A percentile compares a stretch with the other conserved stretches of the same genome.
Evolutionary conservation across 176 grass and related monocot species (phyloP).

Genomic region (Cenchrus americanus): DNA sequence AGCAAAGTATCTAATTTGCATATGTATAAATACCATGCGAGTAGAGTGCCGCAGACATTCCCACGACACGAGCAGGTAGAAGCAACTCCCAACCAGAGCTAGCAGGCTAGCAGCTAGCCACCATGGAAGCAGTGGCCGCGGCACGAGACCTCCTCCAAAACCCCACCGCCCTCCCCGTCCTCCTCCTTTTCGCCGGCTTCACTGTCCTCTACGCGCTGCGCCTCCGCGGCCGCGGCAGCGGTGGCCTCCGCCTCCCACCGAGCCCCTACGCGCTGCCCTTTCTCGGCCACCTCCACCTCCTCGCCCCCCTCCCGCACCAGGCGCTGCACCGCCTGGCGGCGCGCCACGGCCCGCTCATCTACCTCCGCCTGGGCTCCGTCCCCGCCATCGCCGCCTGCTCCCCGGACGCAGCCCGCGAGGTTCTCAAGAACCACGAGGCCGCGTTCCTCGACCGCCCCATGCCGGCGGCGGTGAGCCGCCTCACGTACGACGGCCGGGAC

Average conservation of each 20-base stretch:
- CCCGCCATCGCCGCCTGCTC: conserved; percentile 67
- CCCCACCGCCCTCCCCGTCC: conserved; percentile 5
- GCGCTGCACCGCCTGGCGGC: conserved; percentile 63
- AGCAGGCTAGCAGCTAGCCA: background rate
- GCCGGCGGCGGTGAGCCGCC: conserved; percentile 39
- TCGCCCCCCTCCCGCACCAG: conserved; percentile 64
- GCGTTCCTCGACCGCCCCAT: conserved; percentile 69
- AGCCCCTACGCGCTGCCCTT: conserved; percentile 69
- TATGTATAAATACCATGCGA: conserved; percentile 24
- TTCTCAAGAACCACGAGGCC: conserved; percentile 63
- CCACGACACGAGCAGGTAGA: background rate
- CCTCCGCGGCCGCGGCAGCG: background rate
- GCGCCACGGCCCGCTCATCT: conserved; percentile 59
- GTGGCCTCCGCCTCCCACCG: conserved; percentile 44
- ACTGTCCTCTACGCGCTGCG: conserved; percentile 3
- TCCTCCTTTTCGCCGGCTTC: conserved; percentile 44
- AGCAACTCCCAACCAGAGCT: background rate
- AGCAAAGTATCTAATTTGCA: background rate
- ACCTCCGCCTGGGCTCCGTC: conserved; percentile 66
- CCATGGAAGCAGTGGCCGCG: conserved; percentile 18
- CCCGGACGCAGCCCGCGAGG: conserved; percentile 47
- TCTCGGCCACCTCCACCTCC: conserved; percentile 85
- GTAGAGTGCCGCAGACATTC: background rate
- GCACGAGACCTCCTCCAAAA: conserved; percentile 14
- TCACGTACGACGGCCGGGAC: conserved; percentile 66